Evolutionary conservation across 306 rosid genomes (phyloP).

Genomic region (Cicer yamashitae): DNA sequence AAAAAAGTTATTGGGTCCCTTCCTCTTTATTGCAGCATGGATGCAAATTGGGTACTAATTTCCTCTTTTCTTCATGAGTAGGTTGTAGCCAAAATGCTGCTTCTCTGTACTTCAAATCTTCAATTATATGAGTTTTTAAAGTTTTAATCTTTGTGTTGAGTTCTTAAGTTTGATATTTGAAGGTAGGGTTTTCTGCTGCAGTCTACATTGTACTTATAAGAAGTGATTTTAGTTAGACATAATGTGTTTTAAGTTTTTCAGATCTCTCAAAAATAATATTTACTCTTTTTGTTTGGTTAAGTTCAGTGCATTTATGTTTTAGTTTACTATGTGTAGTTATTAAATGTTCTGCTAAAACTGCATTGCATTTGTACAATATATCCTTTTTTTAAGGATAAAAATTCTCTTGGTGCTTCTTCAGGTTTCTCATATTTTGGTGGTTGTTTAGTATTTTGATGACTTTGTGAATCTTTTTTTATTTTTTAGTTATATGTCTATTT

Average conservation of each 20-base stretch:
- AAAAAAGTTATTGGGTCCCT: slow-evolving; percentile 63
- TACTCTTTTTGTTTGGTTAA: slow-evolving; percentile 40
- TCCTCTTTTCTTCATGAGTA: slow-evolving; percentile 52
- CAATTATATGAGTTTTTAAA: background rate
- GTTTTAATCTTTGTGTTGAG: slow-evolving; percentile 41
- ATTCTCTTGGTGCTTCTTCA: slow-evolving; percentile 41
- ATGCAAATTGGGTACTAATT: slow-evolving; percentile 59
- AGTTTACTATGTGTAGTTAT: slow-evolving; percentile 37
- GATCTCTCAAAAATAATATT: slow-evolving; percentile 53
- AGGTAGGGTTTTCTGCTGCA: slow-evolving; percentile 20
- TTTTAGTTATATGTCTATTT: slow-evolving; percentile 5
- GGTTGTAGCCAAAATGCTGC: slow-evolving; percentile 49
- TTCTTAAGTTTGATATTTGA: slow-evolving; percentile 45
- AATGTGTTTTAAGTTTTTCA: slow-evolving; percentile 46
- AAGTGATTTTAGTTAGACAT: slow-evolving; percentile 53
- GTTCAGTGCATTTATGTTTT: slow-evolving; percentile 48
- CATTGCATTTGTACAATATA: slow-evolving; percentile 26
- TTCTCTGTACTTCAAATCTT: slow-evolving; percentile 19
- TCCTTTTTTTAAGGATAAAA: slow-evolving; percentile 31
- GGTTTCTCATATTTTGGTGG: slow-evolving; percentile 33
- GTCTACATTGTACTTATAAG: slow-evolving; percentile 51
- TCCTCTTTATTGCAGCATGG: slow-evolving; percentile 58
- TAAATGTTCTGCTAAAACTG: slow-evolving; percentile 45
- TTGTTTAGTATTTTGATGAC: slow-evolving; percentile 35
- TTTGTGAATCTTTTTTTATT: slow-evolving; percentile 35